A percentile compares a stretch with the other conserved stretches of the same genome.
Conservation (phyloP, 805 yeast species). For the Nakazawaea siamensis region DNA sequence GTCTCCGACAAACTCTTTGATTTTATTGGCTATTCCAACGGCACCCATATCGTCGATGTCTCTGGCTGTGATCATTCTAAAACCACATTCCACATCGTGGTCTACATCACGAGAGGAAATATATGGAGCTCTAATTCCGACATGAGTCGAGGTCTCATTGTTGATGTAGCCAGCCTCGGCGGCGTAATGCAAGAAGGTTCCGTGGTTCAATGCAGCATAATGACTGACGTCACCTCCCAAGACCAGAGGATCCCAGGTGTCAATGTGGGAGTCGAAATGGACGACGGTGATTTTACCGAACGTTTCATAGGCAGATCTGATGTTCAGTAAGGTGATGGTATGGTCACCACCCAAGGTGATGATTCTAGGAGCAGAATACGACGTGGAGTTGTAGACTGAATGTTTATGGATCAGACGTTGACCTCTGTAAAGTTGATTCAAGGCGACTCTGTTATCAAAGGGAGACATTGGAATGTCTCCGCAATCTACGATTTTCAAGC, state of each 20-base stretch:
- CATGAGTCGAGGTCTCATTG: slow-evolving; percentile 42
- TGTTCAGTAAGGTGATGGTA: slow-evolving; percentile 42
- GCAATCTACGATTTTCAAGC: slow-evolving; percentile 39
- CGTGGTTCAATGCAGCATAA: slow-evolving; percentile 56
- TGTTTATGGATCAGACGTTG: slow-evolving; percentile 39
- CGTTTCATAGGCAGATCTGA: slow-evolving; percentile 42
- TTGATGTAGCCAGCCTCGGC: slow-evolving; percentile 55
- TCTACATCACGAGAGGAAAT: slow-evolving; percentile 23
- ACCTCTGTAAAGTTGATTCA: slow-evolving; percentile 48
- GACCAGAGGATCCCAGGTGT: slow-evolving; percentile 59
- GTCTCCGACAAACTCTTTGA: slow-evolving; percentile 27
- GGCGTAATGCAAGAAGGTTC: slow-evolving; percentile 65
- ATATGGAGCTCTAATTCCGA: slow-evolving; percentile 60
- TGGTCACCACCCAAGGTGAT: slow-evolving; percentile 59
- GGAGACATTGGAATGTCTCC: slow-evolving; percentile 58
- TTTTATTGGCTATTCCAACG: slow-evolving; percentile 25
- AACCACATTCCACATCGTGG: slow-evolving; percentile 47
- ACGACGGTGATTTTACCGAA: slow-evolving; percentile 41
- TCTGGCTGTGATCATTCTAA: slow-evolving; percentile 33
- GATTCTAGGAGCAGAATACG: slow-evolving; percentile 26
- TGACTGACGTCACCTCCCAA: slow-evolving; percentile 56
- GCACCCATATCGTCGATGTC: slow-evolving; percentile 36
- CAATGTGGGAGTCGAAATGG: slow-evolving; percentile 63
- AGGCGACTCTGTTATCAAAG: slow-evolving; percentile 48
- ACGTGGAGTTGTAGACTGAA: slow-evolving; percentile 14